Percentiles rank a stretch among this genome's conserved stretches.
phyloP scores from a whole-genome alignment of 176 grass and related monocot species.

The Juncus inflexus region DNA sequence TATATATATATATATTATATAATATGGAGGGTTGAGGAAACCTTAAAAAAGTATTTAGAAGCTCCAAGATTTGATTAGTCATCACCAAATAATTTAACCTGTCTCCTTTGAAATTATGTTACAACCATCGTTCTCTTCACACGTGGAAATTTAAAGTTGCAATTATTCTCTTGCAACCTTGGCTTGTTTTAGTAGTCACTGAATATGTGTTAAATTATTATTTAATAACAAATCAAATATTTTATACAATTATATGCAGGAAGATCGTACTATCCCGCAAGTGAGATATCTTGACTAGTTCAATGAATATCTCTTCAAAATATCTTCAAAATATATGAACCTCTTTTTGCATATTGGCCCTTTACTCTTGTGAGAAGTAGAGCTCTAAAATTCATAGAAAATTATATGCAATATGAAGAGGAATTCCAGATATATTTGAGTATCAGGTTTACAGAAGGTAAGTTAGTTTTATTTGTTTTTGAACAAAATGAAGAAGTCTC shows the following conservation, averaged over 20 bases:
- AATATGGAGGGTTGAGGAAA: too few relatives aligned
- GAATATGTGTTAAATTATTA: too few relatives aligned
- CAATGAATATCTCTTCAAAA: conserved; percentile 39
- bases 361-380: conserved; percentile 42
- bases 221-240: too few relatives aligned
- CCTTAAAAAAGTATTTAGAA: too few relatives aligned
- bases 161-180: too few relatives aligned
- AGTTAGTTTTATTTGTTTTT: neutral
- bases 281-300: conserved; percentile 42
- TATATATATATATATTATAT: too few relatives aligned
- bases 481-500: neutral
- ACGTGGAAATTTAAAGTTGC: too few relatives aligned
- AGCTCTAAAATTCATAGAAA: conserved; percentile 32
- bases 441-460: conserved; percentile 43
- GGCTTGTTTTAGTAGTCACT: too few relatives aligned
- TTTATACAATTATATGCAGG: conserved; percentile 29
- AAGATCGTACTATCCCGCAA: conserved; percentile 42
- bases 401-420: conserved; percentile 67
- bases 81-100: too few relatives aligned
- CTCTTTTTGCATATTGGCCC: conserved; percentile 48
- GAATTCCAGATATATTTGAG: conserved; percentile 46
- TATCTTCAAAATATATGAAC: conserved; percentile 53
- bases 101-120: too few relatives aligned
- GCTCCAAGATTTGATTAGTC: too few relatives aligned
- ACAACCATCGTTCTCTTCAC: too few relatives aligned